These are phyloP conservation scores for Jamesozyma hellenica DNA, from an alignment of 805 yeast species.

Conservation along the genomic window DNA sequence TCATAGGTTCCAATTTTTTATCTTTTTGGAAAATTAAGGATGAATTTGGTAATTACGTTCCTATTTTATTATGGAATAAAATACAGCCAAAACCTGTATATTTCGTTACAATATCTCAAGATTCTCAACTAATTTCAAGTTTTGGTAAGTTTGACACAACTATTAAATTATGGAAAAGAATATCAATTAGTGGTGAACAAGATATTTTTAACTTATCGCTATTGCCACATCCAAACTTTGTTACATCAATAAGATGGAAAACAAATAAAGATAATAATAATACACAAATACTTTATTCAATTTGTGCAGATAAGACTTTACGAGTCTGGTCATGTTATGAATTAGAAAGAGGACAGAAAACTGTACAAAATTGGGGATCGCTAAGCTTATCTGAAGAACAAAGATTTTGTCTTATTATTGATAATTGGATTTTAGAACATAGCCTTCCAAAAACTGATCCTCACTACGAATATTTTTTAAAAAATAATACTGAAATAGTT, in stretches of 20 bases:
- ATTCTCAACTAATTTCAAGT: slow-evolving; percentile 57
- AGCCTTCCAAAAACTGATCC: slow-evolving; percentile 9
- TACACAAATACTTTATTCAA: slow-evolving; percentile 51
- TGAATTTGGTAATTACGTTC: slow-evolving; percentile 35
- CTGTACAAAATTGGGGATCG: slow-evolving; percentile 49
- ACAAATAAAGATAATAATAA: slow-evolving; percentile 22
- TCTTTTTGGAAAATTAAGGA: slow-evolving; percentile 42
- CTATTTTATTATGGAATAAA: slow-evolving; percentile 32
- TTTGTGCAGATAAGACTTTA: slow-evolving; percentile 48
- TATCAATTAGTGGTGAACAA: slow-evolving; percentile 53
- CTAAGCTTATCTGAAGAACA: slow-evolving; percentile 24
- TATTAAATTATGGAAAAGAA: slow-evolving; percentile 71
- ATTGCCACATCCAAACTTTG: slow-evolving; percentile 51
- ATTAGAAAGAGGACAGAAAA: slow-evolving; percentile 41
- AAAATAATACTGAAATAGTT: slow-evolving; percentile 34
- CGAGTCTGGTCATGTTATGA: slow-evolving; percentile 65
- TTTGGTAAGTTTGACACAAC: slow-evolving; percentile 52
- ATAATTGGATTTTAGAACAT: slow-evolving; percentile 30
- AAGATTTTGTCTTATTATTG: slow-evolving; percentile 33
- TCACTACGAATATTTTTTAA: slow-evolving; percentile 17
- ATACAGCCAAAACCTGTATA: slow-evolving; percentile 54
- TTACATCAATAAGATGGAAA: slow-evolving; percentile 54
- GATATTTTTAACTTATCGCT: slow-evolving; percentile 60
- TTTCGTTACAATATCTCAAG: slow-evolving; percentile 50
- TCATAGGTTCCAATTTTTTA: slow-evolving; percentile 48